phyloP scores from a whole-genome alignment of 495 filamentous ascomycete genomes.

The Opeltia flavorubescens region DNA sequence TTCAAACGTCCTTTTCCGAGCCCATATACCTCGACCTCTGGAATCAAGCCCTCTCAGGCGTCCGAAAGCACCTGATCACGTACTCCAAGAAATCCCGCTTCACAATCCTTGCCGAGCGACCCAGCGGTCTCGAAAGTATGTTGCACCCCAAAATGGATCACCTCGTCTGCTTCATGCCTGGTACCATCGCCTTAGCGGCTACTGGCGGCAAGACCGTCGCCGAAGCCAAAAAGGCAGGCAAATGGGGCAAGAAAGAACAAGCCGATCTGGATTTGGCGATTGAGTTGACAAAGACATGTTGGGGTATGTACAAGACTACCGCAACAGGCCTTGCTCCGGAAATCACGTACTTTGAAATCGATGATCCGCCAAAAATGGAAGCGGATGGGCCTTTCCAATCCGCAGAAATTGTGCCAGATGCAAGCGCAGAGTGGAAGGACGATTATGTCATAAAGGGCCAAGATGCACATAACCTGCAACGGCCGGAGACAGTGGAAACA shows the following conservation, averaged over 20 bases:
- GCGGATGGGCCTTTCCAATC: constrained; percentile 30
- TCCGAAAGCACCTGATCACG: constrained; percentile 81
- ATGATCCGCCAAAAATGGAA: constrained; percentile 45
- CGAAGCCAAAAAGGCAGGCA: constrained; percentile 53
- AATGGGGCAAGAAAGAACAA: constrained; percentile 67
- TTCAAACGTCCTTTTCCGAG: constrained; percentile 81
- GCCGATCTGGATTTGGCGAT: constrained; percentile 73
- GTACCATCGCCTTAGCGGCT: constrained; percentile 79
- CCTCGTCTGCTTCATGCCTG: constrained; percentile 93
- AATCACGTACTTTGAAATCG: constrained; percentile 76
- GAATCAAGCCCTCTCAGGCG: constrained; percentile 69
- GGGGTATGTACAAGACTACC: constrained; percentile 86
- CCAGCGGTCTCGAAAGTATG: constrained; percentile 46
- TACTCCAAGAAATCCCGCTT: constrained; percentile 70
- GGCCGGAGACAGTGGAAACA: constrained; percentile 88
- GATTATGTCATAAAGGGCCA: constrained; percentile 63
- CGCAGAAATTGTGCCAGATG: constrained; percentile 30
- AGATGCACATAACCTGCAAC: constrained; percentile 87
- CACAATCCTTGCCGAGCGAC: constrained; percentile 78
- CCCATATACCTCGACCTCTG: constrained; percentile 83
- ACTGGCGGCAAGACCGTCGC: constrained; percentile 64
- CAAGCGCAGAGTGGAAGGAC: constrained; percentile 45
- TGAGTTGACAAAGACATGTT: constrained; percentile 93
- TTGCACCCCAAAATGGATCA: constrained; percentile 94
- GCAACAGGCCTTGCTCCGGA: constrained; percentile 82